Evolutionary conservation across 129 eudicot genomes (phyloP).

Genomic region (Heracleum sosnowskyi): DNA sequence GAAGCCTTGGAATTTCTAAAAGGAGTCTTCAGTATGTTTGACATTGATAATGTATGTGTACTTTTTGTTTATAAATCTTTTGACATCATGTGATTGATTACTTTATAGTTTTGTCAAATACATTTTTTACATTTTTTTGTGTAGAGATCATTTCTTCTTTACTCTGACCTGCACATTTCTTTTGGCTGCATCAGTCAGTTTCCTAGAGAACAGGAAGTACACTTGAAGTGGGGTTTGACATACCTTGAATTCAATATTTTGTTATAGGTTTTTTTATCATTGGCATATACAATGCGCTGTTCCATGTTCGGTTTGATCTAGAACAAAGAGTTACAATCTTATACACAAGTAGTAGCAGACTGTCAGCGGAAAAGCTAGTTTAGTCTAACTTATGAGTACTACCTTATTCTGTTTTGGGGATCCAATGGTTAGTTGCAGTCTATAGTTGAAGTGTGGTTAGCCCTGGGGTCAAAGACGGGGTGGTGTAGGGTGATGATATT

Average conservation of each 20-base stretch:
- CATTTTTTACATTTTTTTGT: neutral
- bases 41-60: constrained; percentile 59
- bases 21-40: constrained; percentile 71
- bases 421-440: neutral
- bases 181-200: neutral
- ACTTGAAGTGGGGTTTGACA: neutral
- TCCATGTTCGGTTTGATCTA: neutral
- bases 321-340: neutral
- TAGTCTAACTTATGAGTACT: neutral
- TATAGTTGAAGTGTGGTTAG: neutral
- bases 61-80: neutral
- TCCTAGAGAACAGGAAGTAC: neutral
- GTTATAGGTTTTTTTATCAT: neutral
- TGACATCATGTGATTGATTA: neutral
- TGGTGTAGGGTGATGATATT: neutral
- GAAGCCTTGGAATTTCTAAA: constrained; percentile 78
- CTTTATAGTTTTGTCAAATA: neutral
- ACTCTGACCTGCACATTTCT: neutral
- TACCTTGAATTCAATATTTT: neutral
- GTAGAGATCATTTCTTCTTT: neutral
- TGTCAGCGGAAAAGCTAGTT: neutral
- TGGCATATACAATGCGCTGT: neutral
- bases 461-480: neutral
- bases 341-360: neutral
- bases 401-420: neutral